Evolutionary conservation across 306 rosid genomes (phyloP), one percentile per base, ranked within the genome.

Genomic region (Hippophae tibetana): DNA sequence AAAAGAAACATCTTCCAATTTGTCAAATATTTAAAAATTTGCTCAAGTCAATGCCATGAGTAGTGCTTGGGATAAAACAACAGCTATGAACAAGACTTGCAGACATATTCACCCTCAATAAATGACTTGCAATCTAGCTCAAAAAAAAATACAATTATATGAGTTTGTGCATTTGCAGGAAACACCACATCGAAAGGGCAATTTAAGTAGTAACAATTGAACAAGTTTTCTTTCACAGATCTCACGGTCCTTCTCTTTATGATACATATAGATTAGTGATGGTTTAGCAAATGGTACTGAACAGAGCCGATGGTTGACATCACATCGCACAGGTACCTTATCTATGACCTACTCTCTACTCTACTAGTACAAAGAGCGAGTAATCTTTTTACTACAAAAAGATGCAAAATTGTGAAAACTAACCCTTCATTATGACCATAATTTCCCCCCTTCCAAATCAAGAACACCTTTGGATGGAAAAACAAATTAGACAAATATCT

Each of bases 371-470:
- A 67, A 66, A 74, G 75, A 76, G 58, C 67, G 12, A 63, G 31
- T 52, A 72, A 77, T 72, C 81, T 77, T 72, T 72, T 61, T 27
- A 42, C 69, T 55, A 58, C 66, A 57, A 56, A 55, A 69, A 53
- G 55, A 14, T 76, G 75, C 84, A 83, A 81, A 87, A 87, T 78
- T 86, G 76, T 69, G 75, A 69, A 69, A 71, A 72, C 60, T 69
- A 6, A 8, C 66, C 78, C 77, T 65, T 26, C 76, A 56, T 58
- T 13, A 61, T 56, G 69, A 69, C 72, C 66, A 14, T 23, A 55
- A 31, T 59, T 57, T 57, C 27, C 67, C 69, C 62, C 9, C 9
- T 18, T n/a, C 26, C 40, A 25, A 60, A 12, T 1, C 13, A 47
- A 47, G n/a, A 47, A 47, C 3, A 11, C 2, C 13, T 14, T 14